Base-by-base conservation (phyloP, 169 alveolate genomes). In the Cryptosporidium sp. region DNA sequence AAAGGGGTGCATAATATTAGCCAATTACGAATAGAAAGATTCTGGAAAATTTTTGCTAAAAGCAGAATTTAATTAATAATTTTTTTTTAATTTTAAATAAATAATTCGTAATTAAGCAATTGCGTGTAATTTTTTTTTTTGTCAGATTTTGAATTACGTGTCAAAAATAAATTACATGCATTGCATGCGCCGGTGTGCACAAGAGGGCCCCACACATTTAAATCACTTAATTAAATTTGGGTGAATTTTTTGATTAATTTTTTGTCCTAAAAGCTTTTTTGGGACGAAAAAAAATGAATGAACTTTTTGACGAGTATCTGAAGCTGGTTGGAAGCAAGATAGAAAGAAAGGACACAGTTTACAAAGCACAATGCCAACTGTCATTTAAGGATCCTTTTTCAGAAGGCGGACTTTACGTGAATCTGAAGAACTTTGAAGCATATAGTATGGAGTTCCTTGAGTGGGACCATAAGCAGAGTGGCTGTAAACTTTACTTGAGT, bases 391-490 rank as follows among this genome's bases (percentile, higher is more conserved):
- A 80, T 31, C 31, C 62, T 16, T 41, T 43, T 23, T 80, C 89
- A 4, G 43, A 37, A 7, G 91, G 86, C 68, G 97, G 97, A 26
- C 91, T 94, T 6, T 94, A 85, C 70, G 70, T 94, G 1, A 94
- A 94, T 92, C 55, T 94, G 84, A 84, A 61, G 70, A 91, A 93
- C 0, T 94, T 70, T 48, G 86, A 92, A 26, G 92, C 95, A 0
- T 93, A 86, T 50, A 93, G 94, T 26, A 26, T 33, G 37, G 93
- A 86, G 23, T 71, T 67, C 50, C 80, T 92, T 9, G 85, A 84
- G 1, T 84, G 85, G 84, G 93, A 92, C 48, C 14, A 37, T 59
- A n/a, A 1, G 10, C 51, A 48, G 67, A 70, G 51, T 71, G 70
- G 92, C 18, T 59, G 84, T 31, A 65, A 55, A 48, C 50, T 58